phyloP scores from a whole-genome alignment of 106 monocot genomes.

The Hemerocallis citrina region DNA sequence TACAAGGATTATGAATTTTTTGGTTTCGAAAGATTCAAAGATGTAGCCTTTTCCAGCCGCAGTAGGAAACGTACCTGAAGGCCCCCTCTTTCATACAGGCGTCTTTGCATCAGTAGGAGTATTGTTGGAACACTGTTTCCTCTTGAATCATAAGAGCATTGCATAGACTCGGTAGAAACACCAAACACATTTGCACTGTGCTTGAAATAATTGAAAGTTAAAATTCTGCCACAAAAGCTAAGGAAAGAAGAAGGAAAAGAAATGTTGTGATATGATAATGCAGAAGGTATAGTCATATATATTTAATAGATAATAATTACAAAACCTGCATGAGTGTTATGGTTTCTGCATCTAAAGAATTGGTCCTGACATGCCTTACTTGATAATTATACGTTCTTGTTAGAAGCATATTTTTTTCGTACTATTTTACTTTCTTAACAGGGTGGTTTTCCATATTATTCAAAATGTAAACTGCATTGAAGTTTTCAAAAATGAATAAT shows the following conservation, averaged over 20 bases:
- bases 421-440: too few relatives aligned
- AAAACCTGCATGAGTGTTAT: background rate
- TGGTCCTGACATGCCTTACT: too few relatives aligned
- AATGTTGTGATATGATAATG: background rate
- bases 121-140: conserved; percentile 55
- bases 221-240: background rate
- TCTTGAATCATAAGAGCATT: conserved; percentile 44
- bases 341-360: background rate
- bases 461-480: too few relatives aligned
- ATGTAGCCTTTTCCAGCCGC: background rate
- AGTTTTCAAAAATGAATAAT: too few relatives aligned
- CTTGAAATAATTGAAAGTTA: background rate
- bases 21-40: background rate
- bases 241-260: background rate
- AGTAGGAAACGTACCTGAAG: conserved; percentile 21
- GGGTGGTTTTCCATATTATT: too few relatives aligned
- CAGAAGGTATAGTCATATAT: background rate
- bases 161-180: conserved; percentile 52
- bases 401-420: too few relatives aligned
- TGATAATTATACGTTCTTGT: too few relatives aligned
- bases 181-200: conserved; percentile 47
- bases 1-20: background rate
- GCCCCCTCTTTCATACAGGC: conserved; percentile 40
- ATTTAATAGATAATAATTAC: background rate
- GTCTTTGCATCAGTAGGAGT: conserved; percentile 41